A percentile compares a stretch with the other conserved stretches of the same genome.
These are phyloP conservation scores for Penicillium capsulatum DNA, from an alignment of 2,329 filamentous ascomycete species.

Conservation along the genomic window DNA sequence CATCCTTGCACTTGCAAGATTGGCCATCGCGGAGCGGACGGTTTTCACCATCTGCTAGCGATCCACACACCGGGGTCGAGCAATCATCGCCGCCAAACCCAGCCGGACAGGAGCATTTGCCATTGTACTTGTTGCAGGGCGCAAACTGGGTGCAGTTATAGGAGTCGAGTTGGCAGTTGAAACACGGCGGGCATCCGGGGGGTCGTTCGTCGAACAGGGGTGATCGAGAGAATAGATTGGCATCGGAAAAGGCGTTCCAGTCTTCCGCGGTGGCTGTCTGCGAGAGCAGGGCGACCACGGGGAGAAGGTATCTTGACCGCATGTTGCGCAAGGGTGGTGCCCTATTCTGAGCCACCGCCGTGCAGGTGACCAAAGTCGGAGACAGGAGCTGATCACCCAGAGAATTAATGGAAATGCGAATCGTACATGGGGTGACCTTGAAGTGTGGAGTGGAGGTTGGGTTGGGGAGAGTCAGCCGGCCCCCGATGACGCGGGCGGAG, in stretches of 20 bases:
- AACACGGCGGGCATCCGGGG: constrained; percentile 56
- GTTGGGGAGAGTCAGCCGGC: constrained; percentile 15
- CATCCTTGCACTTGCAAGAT: constrained; percentile 80
- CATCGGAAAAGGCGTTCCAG: constrained; percentile 54
- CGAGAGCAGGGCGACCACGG: constrained; percentile 26
- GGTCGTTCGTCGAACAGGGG: constrained; percentile 70
- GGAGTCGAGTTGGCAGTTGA: constrained; percentile 94
- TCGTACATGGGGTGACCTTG: not conserved
- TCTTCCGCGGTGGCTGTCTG: constrained; percentile 21
- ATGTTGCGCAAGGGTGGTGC: constrained; percentile 21
- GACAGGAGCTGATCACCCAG: constrained; percentile 9
- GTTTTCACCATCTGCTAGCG: constrained; percentile 74
- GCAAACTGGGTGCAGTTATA: constrained; percentile 90
- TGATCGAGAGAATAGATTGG: constrained; percentile 60
- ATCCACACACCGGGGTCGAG: constrained; percentile 85
- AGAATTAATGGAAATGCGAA: constrained; percentile 1
- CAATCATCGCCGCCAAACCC: constrained; percentile 96
- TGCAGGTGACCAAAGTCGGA: constrained; percentile 9
- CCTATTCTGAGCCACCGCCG: constrained; percentile 6
- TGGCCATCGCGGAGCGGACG: constrained; percentile 68
- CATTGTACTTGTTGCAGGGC: constrained; percentile 80
- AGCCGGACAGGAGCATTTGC: constrained; percentile 85
- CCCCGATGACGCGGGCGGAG: constrained; percentile 34
- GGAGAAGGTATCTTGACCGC: constrained; percentile 25
- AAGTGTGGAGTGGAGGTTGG: constrained; percentile 15